Evolutionary conservation across 805 yeast genomes (phyloP).

Genomic region (Barnettozyma sucrosica): DNA sequence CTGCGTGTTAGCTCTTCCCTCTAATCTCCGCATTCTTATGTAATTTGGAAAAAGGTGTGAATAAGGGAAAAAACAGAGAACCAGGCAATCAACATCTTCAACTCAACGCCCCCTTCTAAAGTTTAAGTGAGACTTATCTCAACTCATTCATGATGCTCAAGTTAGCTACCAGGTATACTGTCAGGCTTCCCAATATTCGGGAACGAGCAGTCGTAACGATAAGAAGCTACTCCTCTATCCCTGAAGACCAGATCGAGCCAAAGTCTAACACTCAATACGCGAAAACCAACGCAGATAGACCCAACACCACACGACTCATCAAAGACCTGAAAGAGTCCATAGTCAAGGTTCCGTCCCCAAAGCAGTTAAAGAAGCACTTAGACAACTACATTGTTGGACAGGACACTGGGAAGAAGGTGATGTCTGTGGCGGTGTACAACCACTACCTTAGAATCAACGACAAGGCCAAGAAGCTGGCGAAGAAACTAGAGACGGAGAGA

Average conservation of each 20-base stretch:
- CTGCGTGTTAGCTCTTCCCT: too few relatives aligned
- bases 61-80: not conserved
- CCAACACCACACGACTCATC: not conserved
- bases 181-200: not conserved
- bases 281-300: not conserved
- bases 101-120: too few relatives aligned
- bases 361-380: slow-evolving; percentile 36
- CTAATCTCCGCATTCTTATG: too few relatives aligned
- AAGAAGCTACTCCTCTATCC: not conserved
- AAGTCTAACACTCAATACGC: not conserved
- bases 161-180: not conserved
- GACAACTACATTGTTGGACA: slow-evolving; percentile 55
- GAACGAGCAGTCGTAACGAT: not conserved
- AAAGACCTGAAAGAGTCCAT: slow-evolving; percentile 13
- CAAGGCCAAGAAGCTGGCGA: slow-evolving; percentile 28
- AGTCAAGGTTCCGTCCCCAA: slow-evolving; percentile 41
- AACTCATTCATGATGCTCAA: not conserved
- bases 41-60: too few relatives aligned
- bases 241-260: not conserved
- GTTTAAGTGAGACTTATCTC: not conserved
- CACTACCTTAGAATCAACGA: slow-evolving; percentile 48
- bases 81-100: too few relatives aligned
- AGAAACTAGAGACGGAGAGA: slow-evolving; percentile 24
- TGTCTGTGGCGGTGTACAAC: slow-evolving; percentile 56
- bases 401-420: slow-evolving; percentile 47